Evolutionary conservation across 2,329 filamentous ascomycete genomes (phyloP).

Genomic region (Neodidymelliopsis sp.): DNA sequence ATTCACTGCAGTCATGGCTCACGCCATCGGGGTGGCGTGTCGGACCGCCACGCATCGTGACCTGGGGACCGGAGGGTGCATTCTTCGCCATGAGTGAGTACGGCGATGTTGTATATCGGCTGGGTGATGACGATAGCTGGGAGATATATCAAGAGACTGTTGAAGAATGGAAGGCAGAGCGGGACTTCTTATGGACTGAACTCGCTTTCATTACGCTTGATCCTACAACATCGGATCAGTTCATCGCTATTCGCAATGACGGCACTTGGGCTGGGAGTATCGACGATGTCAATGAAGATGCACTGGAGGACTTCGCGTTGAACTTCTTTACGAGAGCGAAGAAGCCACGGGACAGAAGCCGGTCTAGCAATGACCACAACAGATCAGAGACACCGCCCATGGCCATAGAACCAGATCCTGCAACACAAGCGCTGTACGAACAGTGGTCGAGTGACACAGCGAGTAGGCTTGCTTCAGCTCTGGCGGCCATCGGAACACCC

Average conservation of each 20-base stretch:
- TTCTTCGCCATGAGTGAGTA: constrained; percentile 50
- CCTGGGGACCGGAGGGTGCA: constrained; percentile 41
- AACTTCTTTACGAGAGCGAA: constrained; percentile 39
- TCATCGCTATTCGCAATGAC: constrained; percentile 44
- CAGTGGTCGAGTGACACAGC: constrained; percentile 41
- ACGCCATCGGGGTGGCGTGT: constrained; percentile 48
- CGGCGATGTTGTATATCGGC: constrained; percentile 39
- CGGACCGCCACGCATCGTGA: constrained; percentile 43
- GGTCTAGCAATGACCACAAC: neutral
- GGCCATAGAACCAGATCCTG: constrained; percentile 24
- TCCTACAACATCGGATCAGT: constrained; percentile 40
- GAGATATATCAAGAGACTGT: constrained; percentile 44
- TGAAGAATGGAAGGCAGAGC: constrained; percentile 45
- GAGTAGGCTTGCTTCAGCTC: constrained; percentile 36
- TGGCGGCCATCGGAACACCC: constrained; percentile 28
- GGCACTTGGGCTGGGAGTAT: constrained; percentile 48
- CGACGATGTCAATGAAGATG: constrained; percentile 44
- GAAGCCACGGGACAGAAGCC: constrained; percentile 1
- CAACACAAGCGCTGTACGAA: constrained; percentile 37
- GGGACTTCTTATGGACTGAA: constrained; percentile 40
- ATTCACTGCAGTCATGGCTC: constrained; percentile 45
- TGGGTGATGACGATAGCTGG: constrained; percentile 37
- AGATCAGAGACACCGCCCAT: neutral
- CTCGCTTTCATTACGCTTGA: constrained; percentile 44
- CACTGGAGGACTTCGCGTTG: constrained; percentile 38